phyloP scores from a whole-genome alignment of 208 protist genomes.

The Leishmania martiniquensis region DNA sequence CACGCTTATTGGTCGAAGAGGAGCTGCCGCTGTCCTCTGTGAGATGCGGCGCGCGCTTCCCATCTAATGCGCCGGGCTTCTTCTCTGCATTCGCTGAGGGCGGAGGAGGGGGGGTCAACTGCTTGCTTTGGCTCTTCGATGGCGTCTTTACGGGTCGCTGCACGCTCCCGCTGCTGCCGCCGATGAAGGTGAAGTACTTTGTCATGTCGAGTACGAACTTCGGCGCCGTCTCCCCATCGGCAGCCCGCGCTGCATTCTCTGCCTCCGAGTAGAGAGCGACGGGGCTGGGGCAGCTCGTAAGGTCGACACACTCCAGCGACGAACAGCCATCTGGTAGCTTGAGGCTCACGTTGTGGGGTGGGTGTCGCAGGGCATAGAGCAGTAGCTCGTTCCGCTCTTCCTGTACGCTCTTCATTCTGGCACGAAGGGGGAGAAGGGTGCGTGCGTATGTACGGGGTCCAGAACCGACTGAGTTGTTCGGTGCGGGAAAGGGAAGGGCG shows the following conservation, averaged over 20 bases:
- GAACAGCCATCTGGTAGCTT: conserved; percentile 30
- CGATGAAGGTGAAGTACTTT: conserved; percentile 12
- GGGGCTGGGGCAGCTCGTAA: conserved; percentile 37
- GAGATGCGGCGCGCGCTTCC: not conserved
- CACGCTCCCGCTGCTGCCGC: conserved; percentile 30
- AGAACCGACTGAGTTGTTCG: not conserved
- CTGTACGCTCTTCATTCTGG: conserved; percentile 23
- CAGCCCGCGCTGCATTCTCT: conserved; percentile 20
- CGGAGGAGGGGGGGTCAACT: not conserved
- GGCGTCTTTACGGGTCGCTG: conserved; percentile 5
- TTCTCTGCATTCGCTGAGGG: not conserved
- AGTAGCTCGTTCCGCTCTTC: conserved; percentile 55
- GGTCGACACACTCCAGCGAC: conserved; percentile 38
- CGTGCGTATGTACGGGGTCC: not conserved
- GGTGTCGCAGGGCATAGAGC: conserved; percentile 57
- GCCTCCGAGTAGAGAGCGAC: conserved; percentile 39
- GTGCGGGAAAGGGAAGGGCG: too few relatives aligned
- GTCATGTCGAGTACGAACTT: conserved; percentile 33
- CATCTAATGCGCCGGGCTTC: not conserved
- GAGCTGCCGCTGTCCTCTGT: too few relatives aligned
- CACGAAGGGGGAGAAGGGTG: not conserved
- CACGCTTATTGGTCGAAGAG: not conserved
- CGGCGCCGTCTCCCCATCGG: conserved; percentile 13
- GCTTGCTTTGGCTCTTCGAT: not conserved
- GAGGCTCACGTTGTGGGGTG: conserved; percentile 51